Conservation (phyloP, 163 green algal genomes). For the Volvox carteri region DNA sequence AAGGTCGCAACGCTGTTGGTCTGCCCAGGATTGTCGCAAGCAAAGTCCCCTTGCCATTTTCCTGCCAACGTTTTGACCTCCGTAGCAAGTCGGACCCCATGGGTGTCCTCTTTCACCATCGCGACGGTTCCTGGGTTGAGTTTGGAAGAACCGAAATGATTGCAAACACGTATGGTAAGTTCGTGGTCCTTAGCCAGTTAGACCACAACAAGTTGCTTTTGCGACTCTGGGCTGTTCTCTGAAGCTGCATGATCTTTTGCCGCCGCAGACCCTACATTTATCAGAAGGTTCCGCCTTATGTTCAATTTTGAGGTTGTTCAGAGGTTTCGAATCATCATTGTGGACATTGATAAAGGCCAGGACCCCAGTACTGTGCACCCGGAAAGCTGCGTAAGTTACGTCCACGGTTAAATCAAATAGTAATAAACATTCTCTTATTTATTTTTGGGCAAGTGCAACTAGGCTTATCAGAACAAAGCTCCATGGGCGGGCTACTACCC, state of each 20-base stretch:
- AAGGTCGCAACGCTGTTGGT: no score
- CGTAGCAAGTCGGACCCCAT: slow-evolving; percentile 44
- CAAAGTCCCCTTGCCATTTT: background rate
- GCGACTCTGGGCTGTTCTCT: no score
- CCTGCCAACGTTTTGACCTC: background rate
- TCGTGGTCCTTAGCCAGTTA: no score
- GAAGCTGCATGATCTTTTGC: no score
- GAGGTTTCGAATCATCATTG: background rate
- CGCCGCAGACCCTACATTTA: slow-evolving; percentile 32
- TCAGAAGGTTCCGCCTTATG: background rate
- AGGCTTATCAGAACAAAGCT: no score
- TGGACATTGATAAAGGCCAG: slow-evolving; percentile 20
- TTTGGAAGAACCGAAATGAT: slow-evolving; percentile 30
- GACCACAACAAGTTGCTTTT: no score
- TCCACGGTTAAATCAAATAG: no score
- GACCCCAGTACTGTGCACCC: background rate
- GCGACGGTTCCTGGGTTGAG: background rate
- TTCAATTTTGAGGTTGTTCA: slow-evolving; percentile 35
- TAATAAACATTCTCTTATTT: no score
- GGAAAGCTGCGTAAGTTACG: slow-evolving; percentile 27
- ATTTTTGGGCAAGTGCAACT: no score
- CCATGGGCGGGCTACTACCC: no score
- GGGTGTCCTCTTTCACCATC: slow-evolving; percentile 2
- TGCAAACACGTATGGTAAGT: slow-evolving; percentile 25
- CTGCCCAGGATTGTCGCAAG: background rate